A percentile compares a stretch with the other conserved stretches of the same genome.
These are phyloP conservation scores for Schwanniomyces yamadae DNA, from an alignment of 805 yeast species.

Conservation along the genomic window DNA sequence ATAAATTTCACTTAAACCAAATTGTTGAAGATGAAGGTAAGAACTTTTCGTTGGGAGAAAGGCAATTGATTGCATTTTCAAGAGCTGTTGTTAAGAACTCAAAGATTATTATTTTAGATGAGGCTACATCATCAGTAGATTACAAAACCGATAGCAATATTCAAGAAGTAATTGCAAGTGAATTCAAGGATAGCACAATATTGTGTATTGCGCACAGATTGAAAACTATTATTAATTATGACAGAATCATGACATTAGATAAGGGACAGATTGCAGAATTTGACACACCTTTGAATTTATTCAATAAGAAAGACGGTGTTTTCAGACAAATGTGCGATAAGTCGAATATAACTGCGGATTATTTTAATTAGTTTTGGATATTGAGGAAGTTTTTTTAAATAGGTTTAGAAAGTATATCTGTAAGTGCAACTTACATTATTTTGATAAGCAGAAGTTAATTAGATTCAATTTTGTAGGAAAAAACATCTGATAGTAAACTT, in stretches of 20 bases:
- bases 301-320: slow-evolving; percentile 22
- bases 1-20: slow-evolving; percentile 38
- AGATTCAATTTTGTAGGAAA: too few species aligned
- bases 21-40: slow-evolving; percentile 36
- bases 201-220: slow-evolving; percentile 41
- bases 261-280: slow-evolving; percentile 32
- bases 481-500: too few species aligned
- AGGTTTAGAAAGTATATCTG: too few species aligned
- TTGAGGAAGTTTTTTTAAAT: too few species aligned
- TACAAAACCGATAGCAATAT: slow-evolving; percentile 38
- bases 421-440: too few species aligned
- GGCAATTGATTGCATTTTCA: slow-evolving; percentile 51
- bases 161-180: slow-evolving; percentile 30
- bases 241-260: slow-evolving; percentile 35
- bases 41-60: slow-evolving; percentile 40
- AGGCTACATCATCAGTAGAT: slow-evolving; percentile 41
- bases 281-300: slow-evolving; percentile 34
- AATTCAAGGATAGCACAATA: slow-evolving; percentile 33
- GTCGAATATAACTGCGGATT: slow-evolving; percentile 29
- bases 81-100: slow-evolving; percentile 36
- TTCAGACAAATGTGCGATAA: slow-evolving; percentile 39
- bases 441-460: too few species aligned
- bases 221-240: slow-evolving; percentile 36
- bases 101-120: slow-evolving; percentile 38
- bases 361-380: slow-evolving; percentile 15